Evolutionary conservation across 1,284 basidiomycete species (phyloP).

Genomic region (Puccinia coronata): DNA sequence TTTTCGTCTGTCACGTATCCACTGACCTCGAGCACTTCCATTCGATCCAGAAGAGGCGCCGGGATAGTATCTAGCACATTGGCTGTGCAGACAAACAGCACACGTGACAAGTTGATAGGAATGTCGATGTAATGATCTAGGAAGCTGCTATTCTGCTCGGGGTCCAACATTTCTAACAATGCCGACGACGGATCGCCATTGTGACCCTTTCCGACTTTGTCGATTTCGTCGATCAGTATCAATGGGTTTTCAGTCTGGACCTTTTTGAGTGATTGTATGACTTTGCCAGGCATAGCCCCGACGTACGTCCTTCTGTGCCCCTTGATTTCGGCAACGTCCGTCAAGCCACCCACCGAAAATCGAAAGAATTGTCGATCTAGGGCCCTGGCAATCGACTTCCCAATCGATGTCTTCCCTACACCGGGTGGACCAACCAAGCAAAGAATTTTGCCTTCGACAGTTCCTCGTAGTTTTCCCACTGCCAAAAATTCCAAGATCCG

Average conservation of each 20-base stretch:
- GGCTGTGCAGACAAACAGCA: constrained; percentile 94
- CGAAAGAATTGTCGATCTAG: constrained; percentile 86
- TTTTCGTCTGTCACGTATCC: constrained; percentile 98
- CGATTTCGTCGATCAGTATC: constrained; percentile 94
- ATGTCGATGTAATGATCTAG: constrained; percentile 82
- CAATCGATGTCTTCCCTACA: constrained; percentile 84
- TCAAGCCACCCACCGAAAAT: constrained; percentile 94
- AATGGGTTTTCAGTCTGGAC: constrained; percentile 96
- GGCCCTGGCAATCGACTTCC: constrained; percentile 89
- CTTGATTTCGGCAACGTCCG: constrained; percentile 98
- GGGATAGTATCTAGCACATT: constrained; percentile 95
- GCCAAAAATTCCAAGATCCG: constrained; percentile 97
- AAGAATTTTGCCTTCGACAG: constrained; percentile 94
- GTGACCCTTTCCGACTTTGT: constrained; percentile 90
- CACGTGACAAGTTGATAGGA: constrained; percentile 90
- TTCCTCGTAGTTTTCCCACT: constrained; percentile 92
- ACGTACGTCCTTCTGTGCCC: constrained; percentile 96
- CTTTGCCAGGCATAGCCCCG: constrained; percentile 93
- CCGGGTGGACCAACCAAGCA: constrained; percentile 95
- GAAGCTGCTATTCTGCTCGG: constrained; percentile 95
- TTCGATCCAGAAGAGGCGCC: constrained; percentile 86
- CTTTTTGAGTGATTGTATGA: constrained; percentile 94
- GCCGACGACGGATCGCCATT: constrained; percentile 96
- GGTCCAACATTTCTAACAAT: constrained; percentile 94
- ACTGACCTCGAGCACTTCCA: constrained; percentile 90